Percentiles rank a stretch among this genome's conserved stretches.
Conservation (phyloP, 2,329 filamentous ascomycete species). For the Magnaporthales sp. region DNA sequence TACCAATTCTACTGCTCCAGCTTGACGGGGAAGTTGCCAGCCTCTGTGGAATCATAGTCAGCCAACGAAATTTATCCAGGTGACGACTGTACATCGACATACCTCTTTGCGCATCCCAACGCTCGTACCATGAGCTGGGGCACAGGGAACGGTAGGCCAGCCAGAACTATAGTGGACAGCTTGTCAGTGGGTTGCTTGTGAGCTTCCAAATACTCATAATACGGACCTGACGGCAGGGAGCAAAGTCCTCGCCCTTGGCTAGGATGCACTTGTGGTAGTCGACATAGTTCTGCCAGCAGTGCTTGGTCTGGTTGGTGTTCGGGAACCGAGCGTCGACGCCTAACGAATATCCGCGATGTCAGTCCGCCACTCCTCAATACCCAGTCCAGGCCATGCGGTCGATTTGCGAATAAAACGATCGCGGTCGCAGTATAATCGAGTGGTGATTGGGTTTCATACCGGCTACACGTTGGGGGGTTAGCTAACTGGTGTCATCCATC, state of each 20-base stretch:
- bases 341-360: slow-evolving; percentile 25
- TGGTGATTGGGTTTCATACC: slow-evolving; percentile 22
- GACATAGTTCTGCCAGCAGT: slow-evolving; percentile 99
- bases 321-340: slow-evolving; percentile 99
- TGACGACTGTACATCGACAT: slow-evolving; percentile 27
- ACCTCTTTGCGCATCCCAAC: slow-evolving; percentile 98
- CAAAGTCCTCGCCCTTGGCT: slow-evolving; percentile 98
- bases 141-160: slow-evolving; percentile 95
- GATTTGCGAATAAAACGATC: not conserved
- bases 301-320: slow-evolving; percentile 97
- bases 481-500: slow-evolving; percentile 21
- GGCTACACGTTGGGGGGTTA: slow-evolving; percentile 31
- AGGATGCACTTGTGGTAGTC: slow-evolving; percentile 99
- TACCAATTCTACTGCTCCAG: slow-evolving; percentile 39
- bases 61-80: not conserved
- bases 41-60: slow-evolving; percentile 34
- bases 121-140: slow-evolving; percentile 85
- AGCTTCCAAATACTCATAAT: not conserved
- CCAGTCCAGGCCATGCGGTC: not conserved
- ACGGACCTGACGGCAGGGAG: slow-evolving; percentile 87
- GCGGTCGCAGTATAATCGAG: not conserved
- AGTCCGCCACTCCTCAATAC: not conserved
- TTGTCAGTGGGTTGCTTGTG: slow-evolving; percentile 14
- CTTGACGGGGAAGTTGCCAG: slow-evolving; percentile 59
- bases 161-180: slow-evolving; percentile 61